Evolutionary conservation across 768 basidiomycete species (phyloP), one percentile per base, ranked within the genome.

Genomic region (Termitomyces eurrhizus): DNA sequence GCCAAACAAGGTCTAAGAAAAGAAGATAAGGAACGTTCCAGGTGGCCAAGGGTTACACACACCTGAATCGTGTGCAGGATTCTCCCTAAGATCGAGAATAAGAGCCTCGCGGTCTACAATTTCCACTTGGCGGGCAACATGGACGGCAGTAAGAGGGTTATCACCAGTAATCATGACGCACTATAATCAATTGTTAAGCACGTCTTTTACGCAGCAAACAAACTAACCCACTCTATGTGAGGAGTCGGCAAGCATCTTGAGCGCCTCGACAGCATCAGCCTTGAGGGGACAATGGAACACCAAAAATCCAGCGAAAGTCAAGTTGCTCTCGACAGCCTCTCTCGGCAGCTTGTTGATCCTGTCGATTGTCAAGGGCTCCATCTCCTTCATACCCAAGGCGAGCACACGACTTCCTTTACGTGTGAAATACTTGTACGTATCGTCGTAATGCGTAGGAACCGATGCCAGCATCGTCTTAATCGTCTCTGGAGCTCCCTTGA

Each of bases 111-210:
- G 87, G 68, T 99, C 97, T 21, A 99, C 89, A 62, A 98, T 98
- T 68, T 99, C 96, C 8, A 99, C 97, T 68, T 96, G 94, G 29
- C 83, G 83, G 18, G 97, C 97, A 49, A 99, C 95, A 70, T 98
- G 97, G 0, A 92, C 88, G 8, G 97, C 97, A 0, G 97, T 99
- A 56, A 99, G 77, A 8, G 97, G 97, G 72, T 98, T 98, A 73
- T 99, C 97, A 41, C 97, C 97, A 50, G 97, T 99, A 64, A 99
- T 99, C 97, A 99, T 99, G 59, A 98, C 81, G 71, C 97, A 98
- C 94, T 97, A 60, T 9, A 62, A 57, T 5, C 55, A 48, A 52
- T 48, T 48, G 52, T 51, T 68, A 12, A 65, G 45, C 55, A 42
- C 18, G 29, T 14, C n/a, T 8, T 9, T 33, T 7, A 7, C 12